Conservation (phyloP, 1,284 basidiomycete species). For the Ustilago curta region DNA sequence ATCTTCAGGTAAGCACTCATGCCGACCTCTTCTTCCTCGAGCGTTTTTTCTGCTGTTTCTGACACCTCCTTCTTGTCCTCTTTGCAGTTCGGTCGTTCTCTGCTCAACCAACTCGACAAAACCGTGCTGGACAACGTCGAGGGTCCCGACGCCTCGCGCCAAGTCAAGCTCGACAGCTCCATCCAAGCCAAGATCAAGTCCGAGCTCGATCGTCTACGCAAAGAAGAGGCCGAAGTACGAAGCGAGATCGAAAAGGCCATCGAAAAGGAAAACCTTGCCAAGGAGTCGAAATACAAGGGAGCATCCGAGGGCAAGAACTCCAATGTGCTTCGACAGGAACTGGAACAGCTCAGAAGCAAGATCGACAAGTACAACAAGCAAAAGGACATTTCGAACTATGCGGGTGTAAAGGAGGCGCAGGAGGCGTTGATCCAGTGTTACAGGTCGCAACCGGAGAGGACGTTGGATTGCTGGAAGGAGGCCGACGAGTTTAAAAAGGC, state of each 20-base stretch:
- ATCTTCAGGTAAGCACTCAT: conserved; percentile 34
- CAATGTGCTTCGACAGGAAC: conserved; percentile 58
- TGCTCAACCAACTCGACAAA: conserved; percentile 55
- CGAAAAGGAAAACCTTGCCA: conserved; percentile 63
- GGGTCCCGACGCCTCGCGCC: conserved; percentile 49
- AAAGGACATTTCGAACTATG: conserved; percentile 74
- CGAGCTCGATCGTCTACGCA: conserved; percentile 61
- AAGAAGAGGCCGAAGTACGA: conserved; percentile 62
- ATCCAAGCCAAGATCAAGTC: conserved; percentile 63
- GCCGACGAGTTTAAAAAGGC: conserved; percentile 80
- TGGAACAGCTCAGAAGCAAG: conserved; percentile 72
- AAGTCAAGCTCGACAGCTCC: conserved; percentile 56
- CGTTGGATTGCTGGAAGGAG: conserved; percentile 82
- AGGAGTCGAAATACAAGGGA: conserved; percentile 51
- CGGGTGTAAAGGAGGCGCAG: conserved; percentile 75
- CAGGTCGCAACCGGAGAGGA: conserved; percentile 75
- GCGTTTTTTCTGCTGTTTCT: background rate
- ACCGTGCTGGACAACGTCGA: conserved; percentile 44
- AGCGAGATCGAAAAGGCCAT: conserved; percentile 64
- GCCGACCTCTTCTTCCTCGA: background rate
- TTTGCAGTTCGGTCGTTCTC: conserved; percentile 51
- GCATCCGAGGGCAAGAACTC: conserved; percentile 61
- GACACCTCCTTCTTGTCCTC: background rate
- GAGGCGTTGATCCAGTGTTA: conserved; percentile 80
- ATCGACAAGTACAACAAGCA: conserved; percentile 79